phyloP scores from a whole-genome alignment of 2,329 filamentous ascomycete species.

The Talaromyces sp. region DNA sequence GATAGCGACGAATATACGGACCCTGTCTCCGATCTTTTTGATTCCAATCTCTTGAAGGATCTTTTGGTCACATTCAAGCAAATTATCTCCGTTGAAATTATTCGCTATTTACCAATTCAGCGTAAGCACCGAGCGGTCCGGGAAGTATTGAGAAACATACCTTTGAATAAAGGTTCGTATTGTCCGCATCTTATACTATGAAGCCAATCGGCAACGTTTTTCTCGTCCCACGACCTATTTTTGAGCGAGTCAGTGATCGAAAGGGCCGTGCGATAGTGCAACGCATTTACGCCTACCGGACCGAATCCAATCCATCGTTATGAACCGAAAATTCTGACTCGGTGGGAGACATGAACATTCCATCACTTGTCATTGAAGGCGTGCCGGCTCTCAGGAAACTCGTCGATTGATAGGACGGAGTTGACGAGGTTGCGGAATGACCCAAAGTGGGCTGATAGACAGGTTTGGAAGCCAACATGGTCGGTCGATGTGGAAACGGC shows the following conservation, averaged over 20 bases:
- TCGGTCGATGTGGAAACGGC: not conserved
- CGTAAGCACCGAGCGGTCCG: too few relatives aligned
- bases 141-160: constrained; percentile 32
- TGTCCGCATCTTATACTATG: constrained; percentile 87
- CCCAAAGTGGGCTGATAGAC: constrained; percentile 35
- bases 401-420: constrained; percentile 32
- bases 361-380: constrained; percentile 31
- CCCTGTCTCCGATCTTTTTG: constrained; percentile 93
- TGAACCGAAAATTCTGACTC: constrained; percentile 86
- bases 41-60: constrained; percentile 97
- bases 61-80: constrained; percentile 94
- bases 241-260: constrained; percentile 9
- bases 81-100: constrained; percentile 94
- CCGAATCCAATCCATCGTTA: constrained; percentile 67
- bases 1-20: constrained; percentile 81
- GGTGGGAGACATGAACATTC: constrained; percentile 71
- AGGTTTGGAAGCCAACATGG: constrained; percentile 44
- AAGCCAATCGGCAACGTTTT: constrained; percentile 86
- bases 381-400: constrained; percentile 29
- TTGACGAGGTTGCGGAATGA: constrained; percentile 32
- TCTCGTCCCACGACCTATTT: constrained; percentile 73
- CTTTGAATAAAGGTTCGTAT: constrained; percentile 84
- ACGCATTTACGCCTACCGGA: constrained; percentile 53
- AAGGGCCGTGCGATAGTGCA: constrained; percentile 22
- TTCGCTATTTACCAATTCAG: constrained; percentile 54